Base-by-base conservation (phyloP, 352 stramenopile species). In the Globisporangium carolinianum region DNA sequence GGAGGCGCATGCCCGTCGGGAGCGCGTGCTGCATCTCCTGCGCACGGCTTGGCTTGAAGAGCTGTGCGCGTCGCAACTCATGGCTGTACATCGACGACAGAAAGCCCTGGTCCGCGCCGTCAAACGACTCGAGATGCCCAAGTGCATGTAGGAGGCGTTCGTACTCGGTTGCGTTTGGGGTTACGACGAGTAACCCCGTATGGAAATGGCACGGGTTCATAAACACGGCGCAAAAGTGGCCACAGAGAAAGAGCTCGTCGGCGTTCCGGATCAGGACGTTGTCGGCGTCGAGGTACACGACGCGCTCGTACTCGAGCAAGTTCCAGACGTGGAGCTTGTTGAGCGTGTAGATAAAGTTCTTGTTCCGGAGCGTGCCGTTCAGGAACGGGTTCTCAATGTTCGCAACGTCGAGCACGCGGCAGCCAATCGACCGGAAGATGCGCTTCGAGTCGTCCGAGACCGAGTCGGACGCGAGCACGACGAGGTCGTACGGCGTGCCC, bases 161-260 rank as follows among this genome's bases (percentile, higher is more conserved):
- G 61, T 94, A 96, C 63, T 93, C 83, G 7, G 61, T 50, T 6
- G 69, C 58, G n/a, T 81, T 75, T 1, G 86, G 86, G 7, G 86
- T 91, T 35, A 96, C 83, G 12, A 96, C 86, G 17, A 96, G 59
- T 15, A 96, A 55, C 0, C 86, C 86, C 42, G 86, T 96, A 67
- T 96, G 86, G 69, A 96, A 96, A 62, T 96, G 85, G 53, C 86
- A 96, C 10, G 86, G 86, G 68, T 96, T 96, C 86, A 94, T 94
- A 51, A 94, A 96, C 55, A 96, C 84, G 41, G 85, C 86, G 61
- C 86, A 96, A 61, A 96, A 93, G 49, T 89, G 67, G 35, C 84
- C 86, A 51, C 86, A 94, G 2, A 86, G 60, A 53, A 96, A 96
- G 11, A 96, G 75, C 68, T 95, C 84, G 61, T 96, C 86, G 47